Evolutionary conservation across 192 early-diverging fungal genomes (phyloP).

Genomic region (Oehlia diaphana): DNA sequence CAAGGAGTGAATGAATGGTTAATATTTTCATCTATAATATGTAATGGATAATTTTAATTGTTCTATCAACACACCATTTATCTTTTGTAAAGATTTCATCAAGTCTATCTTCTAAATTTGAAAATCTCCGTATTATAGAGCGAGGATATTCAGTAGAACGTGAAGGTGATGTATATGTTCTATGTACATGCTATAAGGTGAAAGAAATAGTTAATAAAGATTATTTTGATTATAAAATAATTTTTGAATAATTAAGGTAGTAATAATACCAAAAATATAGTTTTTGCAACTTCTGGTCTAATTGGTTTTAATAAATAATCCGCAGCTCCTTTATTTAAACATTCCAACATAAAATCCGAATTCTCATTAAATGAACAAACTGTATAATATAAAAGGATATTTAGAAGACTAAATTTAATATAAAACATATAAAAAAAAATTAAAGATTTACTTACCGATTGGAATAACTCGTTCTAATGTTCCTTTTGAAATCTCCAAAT

Average conservation of each 20-base stretch:
- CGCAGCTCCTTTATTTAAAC: conserved; percentile 53
- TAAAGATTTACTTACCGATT: conserved; percentile 28
- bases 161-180: neutral
- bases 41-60: neutral
- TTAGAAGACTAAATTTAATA: neutral
- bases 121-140: conserved; percentile 36
- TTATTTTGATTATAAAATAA: neutral
- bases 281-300: conserved; percentile 48
- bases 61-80: conserved; percentile 35
- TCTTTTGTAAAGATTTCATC: conserved; percentile 45
- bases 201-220: neutral
- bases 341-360: conserved; percentile 44
- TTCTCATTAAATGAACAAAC: conserved; percentile 42
- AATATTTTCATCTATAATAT: neutral
- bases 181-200: conserved; percentile 7
- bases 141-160: conserved; percentile 30
- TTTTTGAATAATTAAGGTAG: neutral
- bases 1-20: neutral
- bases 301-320: conserved; percentile 60
- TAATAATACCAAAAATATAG: conserved; percentile 50
- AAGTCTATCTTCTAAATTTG: conserved; percentile 34
- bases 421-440: neutral
- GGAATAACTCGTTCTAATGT: conserved; percentile 37
- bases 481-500: conserved; percentile 35
- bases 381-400: conserved; percentile 10